Evolutionary conservation across 2,329 filamentous ascomycete genomes (phyloP).

Genomic region (Tolypocladium amazonense): DNA sequence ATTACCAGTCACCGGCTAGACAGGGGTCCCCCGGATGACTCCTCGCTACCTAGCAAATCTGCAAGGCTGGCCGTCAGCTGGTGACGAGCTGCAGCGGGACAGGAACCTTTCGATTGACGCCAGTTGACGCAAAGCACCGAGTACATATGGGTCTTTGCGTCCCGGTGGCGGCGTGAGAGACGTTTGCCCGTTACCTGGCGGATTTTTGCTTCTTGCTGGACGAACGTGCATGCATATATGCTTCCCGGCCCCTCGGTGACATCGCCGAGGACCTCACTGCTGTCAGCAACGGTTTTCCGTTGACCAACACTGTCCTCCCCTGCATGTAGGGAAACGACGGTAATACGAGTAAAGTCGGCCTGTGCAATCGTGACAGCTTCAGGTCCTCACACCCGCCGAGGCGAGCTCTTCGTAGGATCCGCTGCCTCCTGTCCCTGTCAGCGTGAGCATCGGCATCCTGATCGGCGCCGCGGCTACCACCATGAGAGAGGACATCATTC

Average conservation of each 20-base stretch:
- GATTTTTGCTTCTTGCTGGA: background rate
- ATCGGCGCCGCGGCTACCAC: background rate
- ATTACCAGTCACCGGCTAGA: background rate
- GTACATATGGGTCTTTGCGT: background rate
- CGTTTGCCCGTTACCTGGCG: background rate
- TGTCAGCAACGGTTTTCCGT: background rate
- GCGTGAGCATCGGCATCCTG: background rate
- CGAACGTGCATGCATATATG: background rate
- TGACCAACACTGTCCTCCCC: background rate
- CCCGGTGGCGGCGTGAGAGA: background rate
- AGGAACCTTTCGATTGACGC: background rate
- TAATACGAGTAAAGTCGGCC: background rate
- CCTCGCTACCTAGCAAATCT: slow-evolving; percentile 1
- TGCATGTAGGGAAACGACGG: background rate
- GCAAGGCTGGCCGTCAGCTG: background rate
- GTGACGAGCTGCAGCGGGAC: background rate
- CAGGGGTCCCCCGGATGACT: slow-evolving; percentile 4
- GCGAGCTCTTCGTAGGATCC: background rate
- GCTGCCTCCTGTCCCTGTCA: background rate
- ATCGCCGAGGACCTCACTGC: background rate
- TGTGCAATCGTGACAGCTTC: background rate
- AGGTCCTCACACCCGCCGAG: background rate
- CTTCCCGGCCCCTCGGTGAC: background rate
- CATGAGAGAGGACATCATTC: slow-evolving; percentile 5
- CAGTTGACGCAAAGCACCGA: background rate